These are phyloP conservation scores for Ustilago shanxiensis DNA, from an alignment of 1,284 basidiomycete genomes.

Conservation along the genomic window DNA sequence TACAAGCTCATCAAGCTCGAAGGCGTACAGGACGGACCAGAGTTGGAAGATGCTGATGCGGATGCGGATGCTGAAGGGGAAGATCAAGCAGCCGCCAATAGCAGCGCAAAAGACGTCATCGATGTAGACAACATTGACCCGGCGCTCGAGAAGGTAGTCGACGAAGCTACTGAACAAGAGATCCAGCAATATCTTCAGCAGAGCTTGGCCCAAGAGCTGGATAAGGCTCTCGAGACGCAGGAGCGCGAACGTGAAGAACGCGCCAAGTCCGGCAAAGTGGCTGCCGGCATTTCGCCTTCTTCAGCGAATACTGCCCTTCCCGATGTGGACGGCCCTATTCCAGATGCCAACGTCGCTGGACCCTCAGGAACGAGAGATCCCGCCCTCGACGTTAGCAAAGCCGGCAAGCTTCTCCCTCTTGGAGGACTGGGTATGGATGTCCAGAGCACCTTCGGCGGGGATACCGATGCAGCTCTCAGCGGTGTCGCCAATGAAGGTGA, in stretches of 20 bases:
- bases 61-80: conserved; percentile 74
- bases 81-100: conserved; percentile 7
- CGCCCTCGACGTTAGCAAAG: conserved; percentile 42
- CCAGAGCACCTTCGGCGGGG: conserved; percentile 35
- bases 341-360: conserved; percentile 16
- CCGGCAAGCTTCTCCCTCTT: conserved; percentile 48
- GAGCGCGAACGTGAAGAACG: conserved; percentile 56
- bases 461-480: conserved; percentile 5
- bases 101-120: conserved; percentile 51
- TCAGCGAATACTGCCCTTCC: neutral
- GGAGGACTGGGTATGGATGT: conserved; percentile 59
- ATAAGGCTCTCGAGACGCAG: conserved; percentile 52
- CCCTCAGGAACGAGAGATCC: conserved; percentile 23
- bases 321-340: neutral
- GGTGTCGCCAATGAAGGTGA: conserved; percentile 36
- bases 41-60: conserved; percentile 27
- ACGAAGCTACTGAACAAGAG: conserved; percentile 62
- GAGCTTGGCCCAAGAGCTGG: conserved; percentile 54
- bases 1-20: conserved; percentile 42
- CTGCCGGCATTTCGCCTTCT: neutral
- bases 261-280: conserved; percentile 45
- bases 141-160: conserved; percentile 58
- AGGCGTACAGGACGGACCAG: conserved; percentile 35
- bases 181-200: conserved; percentile 61
- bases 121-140: conserved; percentile 41